Percentiles rank a stretch among this genome's conserved stretches.
Evolutionary conservation across 2,329 filamentous ascomycete species (phyloP).

Genomic region (Rutstroemia sydowiana): DNA sequence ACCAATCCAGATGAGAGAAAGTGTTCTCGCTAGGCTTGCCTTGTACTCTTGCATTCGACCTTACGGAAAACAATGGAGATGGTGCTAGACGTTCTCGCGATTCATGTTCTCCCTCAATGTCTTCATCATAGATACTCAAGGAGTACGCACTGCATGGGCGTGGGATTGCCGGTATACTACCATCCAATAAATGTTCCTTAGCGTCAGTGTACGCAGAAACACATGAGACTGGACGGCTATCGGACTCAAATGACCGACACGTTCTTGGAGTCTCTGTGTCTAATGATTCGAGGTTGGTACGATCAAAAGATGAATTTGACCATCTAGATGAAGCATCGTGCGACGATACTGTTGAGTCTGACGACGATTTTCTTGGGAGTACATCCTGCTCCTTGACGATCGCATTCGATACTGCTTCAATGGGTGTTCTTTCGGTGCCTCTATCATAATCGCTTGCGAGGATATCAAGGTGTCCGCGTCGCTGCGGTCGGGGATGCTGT

Average conservation of each 20-base stretch:
- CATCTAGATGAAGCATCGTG: conserved; percentile 1
- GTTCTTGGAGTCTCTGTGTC: background rate
- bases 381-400: background rate
- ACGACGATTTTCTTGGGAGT: background rate
- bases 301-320: conserved; percentile 5
- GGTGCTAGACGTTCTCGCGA: background rate
- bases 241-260: conserved; percentile 1
- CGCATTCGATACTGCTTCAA: background rate
- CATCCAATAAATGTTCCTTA: background rate
- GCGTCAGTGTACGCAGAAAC: background rate
- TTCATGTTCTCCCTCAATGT: background rate
- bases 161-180: background rate
- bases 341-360: background rate
- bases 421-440: conserved; percentile 23
- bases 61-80: background rate
- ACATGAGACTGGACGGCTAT: background rate
- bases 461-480: conserved; percentile 41
- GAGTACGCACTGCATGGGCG: conserved; percentile 17
- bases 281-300: background rate
- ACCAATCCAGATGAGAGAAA: background rate
- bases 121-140: conserved; percentile 12
- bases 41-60: background rate
- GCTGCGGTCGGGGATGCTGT: conserved; percentile 20
- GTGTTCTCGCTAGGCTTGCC: background rate
- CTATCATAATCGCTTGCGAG: conserved; percentile 48